Base-by-base conservation (phyloP, 495 filamentous ascomycete species). In the Pseudoneurospora amorphoporcata region DNA sequence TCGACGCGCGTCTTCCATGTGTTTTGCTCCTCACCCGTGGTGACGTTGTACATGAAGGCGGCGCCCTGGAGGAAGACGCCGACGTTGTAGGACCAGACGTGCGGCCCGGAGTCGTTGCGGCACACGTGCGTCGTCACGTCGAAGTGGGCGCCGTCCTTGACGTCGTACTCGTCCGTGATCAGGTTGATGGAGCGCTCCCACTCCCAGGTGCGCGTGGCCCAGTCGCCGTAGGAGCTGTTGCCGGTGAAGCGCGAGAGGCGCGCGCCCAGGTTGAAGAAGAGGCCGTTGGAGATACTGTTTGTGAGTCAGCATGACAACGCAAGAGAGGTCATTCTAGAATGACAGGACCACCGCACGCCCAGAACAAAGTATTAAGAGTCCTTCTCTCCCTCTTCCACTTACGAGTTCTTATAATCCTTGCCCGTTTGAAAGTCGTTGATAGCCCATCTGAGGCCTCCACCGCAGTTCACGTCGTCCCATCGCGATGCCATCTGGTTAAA, bases 371-470 rank as follows among this genome's bases (percentile, higher is more conserved):
- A 32, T 29, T 4, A 32, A 3, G 3, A 32, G 6, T 17, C 6
- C 53, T 29, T 35, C 29, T 8, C 6, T 35, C 29, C 6, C 53
- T 5, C 53, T 65, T 65, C 53, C 3, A 65, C 53, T 65, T 65
- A 65, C 53, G 88, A 86, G 82, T 95, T 94, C 79, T 94, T 94
- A 81, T 91, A 94, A 74, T 88, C 86, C 80, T 91, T 96, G 10
- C 94, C 94, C 35, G 83, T 88, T 82, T 94, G 92, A 81, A 92
- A 94, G 9, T 87, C 84, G 81, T 88, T 93, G 72, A 96, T 91
- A 82, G 97, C 93, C 94, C 94, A 97, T 71, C 90, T 85, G 69
- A 97, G 81, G 3, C 94, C 94, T 58, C 94, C 94, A 58, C 86
- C 85, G 79, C 94, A 97, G 2, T 84, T 87, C 1, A 75, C 74